phyloP scores from a whole-genome alignment of 768 basidiomycete species.

The Cyclocybe aegerita region DNA sequence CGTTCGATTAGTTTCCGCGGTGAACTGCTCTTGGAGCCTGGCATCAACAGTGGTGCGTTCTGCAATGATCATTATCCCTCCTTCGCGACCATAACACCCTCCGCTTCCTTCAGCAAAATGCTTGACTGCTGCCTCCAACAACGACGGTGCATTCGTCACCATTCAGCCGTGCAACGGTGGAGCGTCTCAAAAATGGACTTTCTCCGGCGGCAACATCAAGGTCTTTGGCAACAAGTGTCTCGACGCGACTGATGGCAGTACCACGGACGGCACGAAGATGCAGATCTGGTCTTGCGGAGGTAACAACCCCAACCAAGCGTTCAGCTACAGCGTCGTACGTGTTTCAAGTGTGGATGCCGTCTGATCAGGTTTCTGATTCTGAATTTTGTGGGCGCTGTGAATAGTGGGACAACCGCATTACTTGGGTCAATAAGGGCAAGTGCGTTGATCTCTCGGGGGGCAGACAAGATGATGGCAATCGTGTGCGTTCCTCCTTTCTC shows the following conservation, averaged over 20 bases:
- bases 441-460: slow-evolving; percentile 50
- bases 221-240: slow-evolving; percentile 50
- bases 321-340: slow-evolving; percentile 32
- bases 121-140: slow-evolving; percentile 48
- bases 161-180: slow-evolving; percentile 46
- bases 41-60: slow-evolving; percentile 36
- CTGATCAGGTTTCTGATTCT: background rate
- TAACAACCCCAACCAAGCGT: slow-evolving; percentile 45
- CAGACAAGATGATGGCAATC: slow-evolving; percentile 36
- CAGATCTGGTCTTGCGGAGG: slow-evolving; percentile 50
- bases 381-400: background rate
- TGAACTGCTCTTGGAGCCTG: slow-evolving; percentile 43
- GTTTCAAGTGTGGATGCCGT: background rate
- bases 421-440: slow-evolving; percentile 49
- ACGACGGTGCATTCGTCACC: slow-evolving; percentile 46
- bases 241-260: slow-evolving; percentile 43
- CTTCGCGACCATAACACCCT: background rate
- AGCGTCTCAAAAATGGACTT: slow-evolving; percentile 49
- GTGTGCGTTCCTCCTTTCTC: slow-evolving; percentile 26
- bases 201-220: slow-evolving; percentile 38
- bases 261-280: slow-evolving; percentile 43
- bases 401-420: slow-evolving; percentile 36
- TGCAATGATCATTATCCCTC: background rate
- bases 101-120: slow-evolving; percentile 39
- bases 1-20: slow-evolving; percentile 35